phyloP scores from a whole-genome alignment of 352 stramenopile genomes.

The Aphanomyces invadans region DNA sequence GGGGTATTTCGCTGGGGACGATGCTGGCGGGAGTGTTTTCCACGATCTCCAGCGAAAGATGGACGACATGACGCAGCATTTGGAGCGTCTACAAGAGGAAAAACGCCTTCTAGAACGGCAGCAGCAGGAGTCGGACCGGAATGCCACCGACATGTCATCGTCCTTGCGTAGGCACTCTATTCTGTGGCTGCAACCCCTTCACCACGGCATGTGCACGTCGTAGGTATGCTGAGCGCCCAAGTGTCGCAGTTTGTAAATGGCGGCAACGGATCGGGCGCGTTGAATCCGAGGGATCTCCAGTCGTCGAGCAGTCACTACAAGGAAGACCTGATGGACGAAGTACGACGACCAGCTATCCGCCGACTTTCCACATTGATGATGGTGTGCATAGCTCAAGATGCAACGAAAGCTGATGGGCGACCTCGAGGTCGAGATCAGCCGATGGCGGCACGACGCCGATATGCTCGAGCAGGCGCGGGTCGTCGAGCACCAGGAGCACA shows the following conservation, averaged over 20 bases:
- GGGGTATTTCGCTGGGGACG: neutral
- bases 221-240: slow-evolving; percentile 21
- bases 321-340: slow-evolving; percentile 21
- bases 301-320: slow-evolving; percentile 13
- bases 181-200: no score
- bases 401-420: slow-evolving; percentile 66
- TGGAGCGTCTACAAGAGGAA: slow-evolving; percentile 24
- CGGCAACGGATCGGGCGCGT: slow-evolving; percentile 20
- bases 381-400: slow-evolving; percentile 69
- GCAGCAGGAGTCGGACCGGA: slow-evolving; percentile 16
- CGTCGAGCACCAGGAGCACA: slow-evolving; percentile 70
- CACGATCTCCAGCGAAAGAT: slow-evolving; percentile 23
- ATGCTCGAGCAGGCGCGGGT: slow-evolving; percentile 62
- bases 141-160: slow-evolving; percentile 24
- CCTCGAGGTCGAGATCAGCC: slow-evolving; percentile 58
- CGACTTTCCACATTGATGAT: no score
- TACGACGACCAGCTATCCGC: slow-evolving; percentile 7
- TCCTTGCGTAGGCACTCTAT: slow-evolving; percentile 9
- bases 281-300: slow-evolving; percentile 2
- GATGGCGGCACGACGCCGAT: slow-evolving; percentile 64
- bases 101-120: slow-evolving; percentile 17
- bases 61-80: slow-evolving; percentile 28
- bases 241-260: slow-evolving; percentile 20
- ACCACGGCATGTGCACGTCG: neutral
- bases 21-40: slow-evolving; percentile 16